A percentile compares a stretch with the other conserved stretches of the same genome.
Evolutionary conservation across 208 protist genomes (phyloP).

Genomic region (Trypanosoma cruzi): DNA sequence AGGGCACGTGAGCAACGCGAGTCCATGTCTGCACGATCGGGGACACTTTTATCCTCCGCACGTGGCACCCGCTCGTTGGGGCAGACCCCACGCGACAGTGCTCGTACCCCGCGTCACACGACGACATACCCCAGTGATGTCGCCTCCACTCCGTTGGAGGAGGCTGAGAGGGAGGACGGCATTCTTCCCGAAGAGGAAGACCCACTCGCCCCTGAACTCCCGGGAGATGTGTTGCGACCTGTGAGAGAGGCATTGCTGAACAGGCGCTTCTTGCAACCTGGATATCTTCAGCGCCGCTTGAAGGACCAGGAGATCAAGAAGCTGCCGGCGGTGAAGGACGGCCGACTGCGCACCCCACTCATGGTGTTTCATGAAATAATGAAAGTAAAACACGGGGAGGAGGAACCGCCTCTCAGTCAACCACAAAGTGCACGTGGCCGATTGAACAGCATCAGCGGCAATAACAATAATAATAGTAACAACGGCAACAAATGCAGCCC

Average conservation of each 20-base stretch:
- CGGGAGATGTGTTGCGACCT: conserved; percentile 53
- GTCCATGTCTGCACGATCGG: not conserved
- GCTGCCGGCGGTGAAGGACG: conserved; percentile 68
- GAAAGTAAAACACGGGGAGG: conserved; percentile 52
- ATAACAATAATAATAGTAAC: not conserved
- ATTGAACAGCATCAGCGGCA: conserved; percentile 12
- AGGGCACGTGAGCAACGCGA: conserved; percentile 19
- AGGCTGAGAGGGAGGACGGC: conserved; percentile 32
- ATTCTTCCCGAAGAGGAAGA: conserved; percentile 69
- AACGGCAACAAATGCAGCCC: not conserved
- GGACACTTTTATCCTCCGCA: conserved; percentile 13
- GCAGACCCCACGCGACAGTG: conserved; percentile 33
- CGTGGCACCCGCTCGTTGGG: conserved; percentile 23
- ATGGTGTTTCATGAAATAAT: conserved; percentile 79
- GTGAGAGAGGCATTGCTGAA: conserved; percentile 61
- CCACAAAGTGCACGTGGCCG: conserved; percentile 19
- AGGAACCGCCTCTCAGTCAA: conserved; percentile 22
- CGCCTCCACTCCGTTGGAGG: conserved; percentile 37
- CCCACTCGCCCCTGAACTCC: conserved; percentile 56
- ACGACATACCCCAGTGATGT: conserved; percentile 14
- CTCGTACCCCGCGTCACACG: conserved; percentile 29
- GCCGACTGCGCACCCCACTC: conserved; percentile 70
- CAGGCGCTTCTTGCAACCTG: conserved; percentile 39
- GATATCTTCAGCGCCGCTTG: conserved; percentile 48
- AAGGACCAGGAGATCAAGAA: conserved; percentile 44